Evolutionary conservation across 1,284 basidiomycete species (phyloP), one percentile per base, ranked within the genome.

Genomic region (Ustilago shanxiensis): DNA sequence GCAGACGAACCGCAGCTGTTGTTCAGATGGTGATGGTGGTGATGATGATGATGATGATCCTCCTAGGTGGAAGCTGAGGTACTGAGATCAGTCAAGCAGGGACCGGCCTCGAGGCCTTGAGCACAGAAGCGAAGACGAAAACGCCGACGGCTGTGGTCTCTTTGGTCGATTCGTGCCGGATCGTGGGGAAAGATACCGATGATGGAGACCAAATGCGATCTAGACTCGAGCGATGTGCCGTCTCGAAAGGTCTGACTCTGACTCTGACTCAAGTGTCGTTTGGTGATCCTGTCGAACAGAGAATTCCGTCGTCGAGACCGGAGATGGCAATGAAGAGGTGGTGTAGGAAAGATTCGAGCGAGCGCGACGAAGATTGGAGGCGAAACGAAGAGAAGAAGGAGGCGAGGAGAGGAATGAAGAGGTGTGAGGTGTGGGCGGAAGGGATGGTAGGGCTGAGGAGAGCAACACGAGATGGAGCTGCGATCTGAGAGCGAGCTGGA

Each of bases 1-100:
- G 64, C 60, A 63, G 60, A 72, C 64, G 33, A 51, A 64, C 58
- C 33, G 47, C 60, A 52, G 57, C 58, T 44, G 59, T 33, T 61
- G 50, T 26, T 49, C 11, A 37, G 49, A 10, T 24, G 50, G 10
- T 7, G 41, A 29, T 22, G 20, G 29, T 59, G 31, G 31, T 29
- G 55, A 20, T 44, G 22, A 44, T 33, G 37, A 14, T 10, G 47
- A 28, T n/a, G 18, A 22, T 44, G 39, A 31, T 58, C 47, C 47
- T 49, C 26, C 47, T 9, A n/a, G 14, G 4, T 28, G 47, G 26
- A 26, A n/a, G 13, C 6, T 28, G 47, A 24, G 7, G 14, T 28
- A 24, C 47, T 26, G 24, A 44, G 35, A 37, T 16, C 35, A 14
- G 35, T 37, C 8, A 10, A 37, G 14, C 35, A 14, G 8, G 6